These are phyloP conservation scores for Begonia loranthoides DNA, from an alignment of 306 rosid genomes.

Conservation along the genomic window DNA sequence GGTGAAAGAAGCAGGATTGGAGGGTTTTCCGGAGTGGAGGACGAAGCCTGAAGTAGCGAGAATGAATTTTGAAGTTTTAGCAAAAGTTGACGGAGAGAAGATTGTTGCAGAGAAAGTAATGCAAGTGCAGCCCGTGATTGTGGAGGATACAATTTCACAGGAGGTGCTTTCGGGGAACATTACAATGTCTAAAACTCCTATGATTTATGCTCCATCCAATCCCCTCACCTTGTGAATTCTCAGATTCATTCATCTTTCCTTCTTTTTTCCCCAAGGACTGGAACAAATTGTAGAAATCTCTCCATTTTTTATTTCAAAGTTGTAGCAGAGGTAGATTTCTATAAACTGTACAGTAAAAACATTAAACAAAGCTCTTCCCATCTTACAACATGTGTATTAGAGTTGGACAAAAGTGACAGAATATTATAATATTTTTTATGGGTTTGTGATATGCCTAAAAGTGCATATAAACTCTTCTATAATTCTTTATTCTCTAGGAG, in stretches of 20 bases:
- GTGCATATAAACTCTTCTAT: no score
- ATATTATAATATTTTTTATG: no score
- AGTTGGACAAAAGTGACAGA: no score
- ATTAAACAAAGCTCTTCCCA: no score
- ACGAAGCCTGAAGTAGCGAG: slow-evolving; percentile 60
- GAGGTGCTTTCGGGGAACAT: slow-evolving; percentile 28
- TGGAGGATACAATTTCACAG: slow-evolving; percentile 41
- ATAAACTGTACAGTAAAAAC: no score
- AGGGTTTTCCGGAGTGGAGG: slow-evolving; percentile 66
- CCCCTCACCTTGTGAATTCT: slow-evolving; percentile 35
- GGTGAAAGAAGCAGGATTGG: slow-evolving; percentile 59
- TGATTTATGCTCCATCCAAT: slow-evolving; percentile 38
- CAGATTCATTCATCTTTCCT: not conserved
- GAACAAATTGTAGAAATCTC: slow-evolving; percentile 18
- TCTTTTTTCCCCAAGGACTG: not conserved
- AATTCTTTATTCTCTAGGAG: no score
- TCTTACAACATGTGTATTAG: no score
- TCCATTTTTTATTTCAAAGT: not conserved
- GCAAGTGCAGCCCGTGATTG: slow-evolving; percentile 34
- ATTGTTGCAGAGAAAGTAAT: slow-evolving; percentile 62
- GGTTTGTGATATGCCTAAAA: no score
- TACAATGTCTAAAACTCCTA: slow-evolving; percentile 40
- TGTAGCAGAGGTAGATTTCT: not conserved
- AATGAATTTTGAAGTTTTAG: slow-evolving; percentile 81
- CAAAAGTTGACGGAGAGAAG: slow-evolving; percentile 77